Percentiles rank a stretch among this genome's conserved stretches.
phyloP scores from a whole-genome alignment of 495 filamentous ascomycete species.

The Penicillium angulare region DNA sequence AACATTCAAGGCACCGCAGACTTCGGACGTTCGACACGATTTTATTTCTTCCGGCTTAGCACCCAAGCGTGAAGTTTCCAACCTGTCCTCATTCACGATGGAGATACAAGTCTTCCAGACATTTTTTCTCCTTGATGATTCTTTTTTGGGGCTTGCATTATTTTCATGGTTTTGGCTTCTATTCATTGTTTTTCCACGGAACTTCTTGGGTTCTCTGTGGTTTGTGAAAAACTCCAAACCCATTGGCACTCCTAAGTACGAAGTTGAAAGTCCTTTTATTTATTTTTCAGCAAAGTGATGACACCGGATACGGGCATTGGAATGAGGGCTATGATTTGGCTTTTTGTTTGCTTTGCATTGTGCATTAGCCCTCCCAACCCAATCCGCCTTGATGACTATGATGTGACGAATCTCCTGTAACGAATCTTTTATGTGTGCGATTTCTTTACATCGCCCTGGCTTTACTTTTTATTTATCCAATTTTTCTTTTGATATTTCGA shows the following conservation, averaged over 20 bases:
- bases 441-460: constrained; percentile 16
- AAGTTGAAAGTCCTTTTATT: constrained; percentile 4
- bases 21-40: constrained; percentile 4
- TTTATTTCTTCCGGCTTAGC: constrained; percentile 10
- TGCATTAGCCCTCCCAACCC: no score
- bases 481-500: constrained; percentile 7
- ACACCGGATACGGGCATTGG: no score
- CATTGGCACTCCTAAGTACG: neutral
- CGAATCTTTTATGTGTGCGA: constrained; percentile 30
- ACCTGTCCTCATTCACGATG: neutral
- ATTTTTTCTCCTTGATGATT: neutral
- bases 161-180: constrained; percentile 2
- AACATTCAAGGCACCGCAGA: neutral
- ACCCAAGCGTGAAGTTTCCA: neutral
- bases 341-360: no score
- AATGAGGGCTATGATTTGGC: no score
- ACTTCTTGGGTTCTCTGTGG: neutral
- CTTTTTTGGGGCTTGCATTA: neutral
- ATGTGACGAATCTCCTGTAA: constrained; percentile 49
- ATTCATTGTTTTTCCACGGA: neutral
- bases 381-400: constrained; percentile 43
- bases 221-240: neutral
- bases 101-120: neutral
- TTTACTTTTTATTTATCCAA: constrained; percentile 5
- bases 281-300: no score